phyloP scores from a whole-genome alignment of 306 rosid species.

The Hylodesmum podocarpum region DNA sequence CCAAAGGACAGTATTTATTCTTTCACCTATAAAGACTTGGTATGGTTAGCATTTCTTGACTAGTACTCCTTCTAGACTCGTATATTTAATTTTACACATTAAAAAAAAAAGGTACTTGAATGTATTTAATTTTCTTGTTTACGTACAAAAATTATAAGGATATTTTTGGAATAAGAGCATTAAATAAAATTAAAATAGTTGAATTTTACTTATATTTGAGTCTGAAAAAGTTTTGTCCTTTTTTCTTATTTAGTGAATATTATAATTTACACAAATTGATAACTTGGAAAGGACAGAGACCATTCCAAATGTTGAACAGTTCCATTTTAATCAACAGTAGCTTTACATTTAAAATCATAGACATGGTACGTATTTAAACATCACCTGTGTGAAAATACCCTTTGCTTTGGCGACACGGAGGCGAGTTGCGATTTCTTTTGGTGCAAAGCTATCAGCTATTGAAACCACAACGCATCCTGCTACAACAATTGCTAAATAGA shows the following conservation, averaged over 20 bases:
- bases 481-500: conserved; percentile 76
- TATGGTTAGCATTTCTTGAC: background rate
- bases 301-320: background rate
- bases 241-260: too few relatives aligned
- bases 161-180: too few relatives aligned
- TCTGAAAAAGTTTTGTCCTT: too few relatives aligned
- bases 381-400: conserved; percentile 89
- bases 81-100: too few relatives aligned
- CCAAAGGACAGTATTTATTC: background rate
- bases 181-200: too few relatives aligned
- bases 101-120: too few relatives aligned
- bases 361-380: background rate
- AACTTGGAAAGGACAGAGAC: background rate
- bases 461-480: conserved; percentile 86
- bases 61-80: too few relatives aligned
- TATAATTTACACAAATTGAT: conserved; percentile 9
- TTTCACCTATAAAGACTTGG: background rate
- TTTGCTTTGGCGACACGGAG: conserved; percentile 76
- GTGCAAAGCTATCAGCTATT: conserved; percentile 93
- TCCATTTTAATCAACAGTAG: conserved; percentile 1
- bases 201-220: too few relatives aligned
- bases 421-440: conserved; percentile 76
- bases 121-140: too few relatives aligned
- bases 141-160: too few relatives aligned
- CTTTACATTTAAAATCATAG: background rate